These are phyloP conservation scores for Cladosporium oxysporum DNA, from an alignment of 2,329 filamentous ascomycete species.

Conservation along the genomic window DNA sequence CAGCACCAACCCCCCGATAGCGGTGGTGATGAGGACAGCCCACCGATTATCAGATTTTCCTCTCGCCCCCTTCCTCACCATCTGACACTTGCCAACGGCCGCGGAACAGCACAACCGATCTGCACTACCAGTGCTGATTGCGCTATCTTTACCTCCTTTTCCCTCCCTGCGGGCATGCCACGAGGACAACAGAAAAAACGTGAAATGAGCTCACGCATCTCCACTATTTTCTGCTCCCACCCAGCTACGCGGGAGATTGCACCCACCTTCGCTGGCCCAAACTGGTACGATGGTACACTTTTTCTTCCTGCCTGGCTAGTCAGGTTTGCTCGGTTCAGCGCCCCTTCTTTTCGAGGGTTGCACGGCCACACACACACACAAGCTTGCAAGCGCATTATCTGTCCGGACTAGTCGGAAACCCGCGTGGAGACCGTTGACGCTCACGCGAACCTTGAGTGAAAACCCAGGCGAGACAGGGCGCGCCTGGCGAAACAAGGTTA, in stretches of 20 bases:
- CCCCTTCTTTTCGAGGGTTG: not conserved
- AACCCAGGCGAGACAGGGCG: not conserved
- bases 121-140: constrained; percentile 1
- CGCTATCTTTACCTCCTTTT: constrained; percentile 4
- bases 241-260: not conserved
- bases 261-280: not conserved
- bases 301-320: not conserved
- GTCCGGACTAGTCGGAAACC: not conserved
- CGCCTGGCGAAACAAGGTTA: not conserved
- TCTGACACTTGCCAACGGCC: not conserved
- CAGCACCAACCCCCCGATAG: not conserved
- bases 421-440: constrained; percentile 6
- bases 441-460: not conserved
- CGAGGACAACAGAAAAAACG: constrained; percentile 5
- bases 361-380: too few relatives aligned
- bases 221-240: not conserved
- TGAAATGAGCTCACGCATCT: constrained; percentile 3
- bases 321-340: not conserved
- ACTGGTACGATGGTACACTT: not conserved
- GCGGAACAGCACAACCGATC: not conserved
- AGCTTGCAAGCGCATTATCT: not conserved
- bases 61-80: not conserved
- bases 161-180: not conserved
- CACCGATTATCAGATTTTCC: constrained; percentile 9
- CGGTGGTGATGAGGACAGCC: not conserved